These are phyloP conservation scores for Schwanniomyces etchellsii DNA, from an alignment of 1,139 yeast genomes.

Conservation along the genomic window DNA sequence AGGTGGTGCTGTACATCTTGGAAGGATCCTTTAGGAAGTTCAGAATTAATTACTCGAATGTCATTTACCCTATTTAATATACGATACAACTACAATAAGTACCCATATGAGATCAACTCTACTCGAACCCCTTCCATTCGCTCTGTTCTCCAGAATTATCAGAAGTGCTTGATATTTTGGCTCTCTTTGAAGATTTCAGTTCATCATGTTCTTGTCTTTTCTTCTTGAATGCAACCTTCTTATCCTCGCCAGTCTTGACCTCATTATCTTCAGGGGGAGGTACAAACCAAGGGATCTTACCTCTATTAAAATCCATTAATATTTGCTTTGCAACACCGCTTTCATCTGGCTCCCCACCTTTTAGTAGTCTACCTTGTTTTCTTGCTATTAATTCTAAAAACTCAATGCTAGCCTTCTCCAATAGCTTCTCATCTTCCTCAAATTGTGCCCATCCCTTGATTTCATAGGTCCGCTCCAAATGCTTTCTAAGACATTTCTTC, in stretches of 20 bases:
- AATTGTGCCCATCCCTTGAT: conserved; percentile 77
- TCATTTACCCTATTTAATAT: too few relatives aligned
- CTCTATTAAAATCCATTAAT: conserved; percentile 91
- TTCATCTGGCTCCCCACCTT: conserved; percentile 98
- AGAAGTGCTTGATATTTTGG: too few relatives aligned
- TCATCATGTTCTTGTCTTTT: conserved; percentile 24
- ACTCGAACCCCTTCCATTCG: conserved; percentile 20
- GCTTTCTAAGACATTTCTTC: conserved; percentile 80
- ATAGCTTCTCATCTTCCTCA: conserved; percentile 33
- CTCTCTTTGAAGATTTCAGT: too few relatives aligned
- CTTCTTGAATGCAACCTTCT: conserved; percentile 48
- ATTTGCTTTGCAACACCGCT: conserved; percentile 87
- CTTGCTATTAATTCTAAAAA: conserved; percentile 88
- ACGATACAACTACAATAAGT: too few relatives aligned
- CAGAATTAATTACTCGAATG: not conserved
- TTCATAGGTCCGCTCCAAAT: conserved; percentile 93
- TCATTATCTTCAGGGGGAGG: conserved; percentile 79
- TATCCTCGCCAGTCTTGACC: conserved; percentile 49
- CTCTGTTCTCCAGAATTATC: too few relatives aligned
- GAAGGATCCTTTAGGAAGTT: conserved; percentile 28
- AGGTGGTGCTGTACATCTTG: conserved; percentile 26
- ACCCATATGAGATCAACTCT: too few relatives aligned
- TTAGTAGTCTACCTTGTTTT: conserved; percentile 84
- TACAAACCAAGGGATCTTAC: conserved; percentile 97
- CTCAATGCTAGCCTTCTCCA: conserved; percentile 60